Conservation (phyloP, 1,284 basidiomycete species). For the Megacollybia platyphylla region DNA sequence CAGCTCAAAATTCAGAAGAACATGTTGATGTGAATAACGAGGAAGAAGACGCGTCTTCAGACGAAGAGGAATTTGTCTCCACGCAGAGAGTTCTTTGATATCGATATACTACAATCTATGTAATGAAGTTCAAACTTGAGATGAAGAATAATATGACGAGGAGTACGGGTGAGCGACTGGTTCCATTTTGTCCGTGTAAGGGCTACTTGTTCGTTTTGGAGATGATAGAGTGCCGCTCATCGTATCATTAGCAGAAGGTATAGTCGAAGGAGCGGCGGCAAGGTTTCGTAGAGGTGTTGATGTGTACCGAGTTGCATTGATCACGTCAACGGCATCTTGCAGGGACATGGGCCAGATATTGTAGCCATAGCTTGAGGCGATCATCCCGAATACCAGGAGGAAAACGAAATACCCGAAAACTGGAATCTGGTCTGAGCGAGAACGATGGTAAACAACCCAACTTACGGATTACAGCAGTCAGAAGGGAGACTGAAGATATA, state of each 20-base stretch:
- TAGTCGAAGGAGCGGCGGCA: background rate
- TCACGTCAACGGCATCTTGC: background rate
- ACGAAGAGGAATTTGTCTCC: conserved; percentile 19
- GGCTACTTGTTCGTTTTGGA: too few species aligned
- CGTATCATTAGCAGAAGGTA: background rate
- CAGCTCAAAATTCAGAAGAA: conserved; percentile 10
- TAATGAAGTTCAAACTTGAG: background rate
- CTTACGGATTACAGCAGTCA: background rate
- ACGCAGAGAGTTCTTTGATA: conserved; percentile 12
- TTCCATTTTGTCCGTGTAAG: too few species aligned
- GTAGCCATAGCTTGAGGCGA: conserved; percentile 1
- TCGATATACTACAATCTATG: background rate
- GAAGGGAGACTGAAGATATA: background rate
- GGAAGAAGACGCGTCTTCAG: conserved; percentile 9
- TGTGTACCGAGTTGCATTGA: background rate
- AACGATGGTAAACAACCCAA: background rate
- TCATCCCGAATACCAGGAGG: conserved; percentile 7
- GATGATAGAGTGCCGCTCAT: too few species aligned
- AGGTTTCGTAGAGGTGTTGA: background rate
- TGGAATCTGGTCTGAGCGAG: background rate
- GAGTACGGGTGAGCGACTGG: background rate
- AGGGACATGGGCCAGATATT: conserved; percentile 1
- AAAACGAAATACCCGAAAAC: conserved; percentile 8
- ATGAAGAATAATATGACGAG: background rate
- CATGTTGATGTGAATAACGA: conserved; percentile 3